phyloP scores from a whole-genome alignment of 139 green algal genomes.

The Chlorella vulgaris region DNA sequence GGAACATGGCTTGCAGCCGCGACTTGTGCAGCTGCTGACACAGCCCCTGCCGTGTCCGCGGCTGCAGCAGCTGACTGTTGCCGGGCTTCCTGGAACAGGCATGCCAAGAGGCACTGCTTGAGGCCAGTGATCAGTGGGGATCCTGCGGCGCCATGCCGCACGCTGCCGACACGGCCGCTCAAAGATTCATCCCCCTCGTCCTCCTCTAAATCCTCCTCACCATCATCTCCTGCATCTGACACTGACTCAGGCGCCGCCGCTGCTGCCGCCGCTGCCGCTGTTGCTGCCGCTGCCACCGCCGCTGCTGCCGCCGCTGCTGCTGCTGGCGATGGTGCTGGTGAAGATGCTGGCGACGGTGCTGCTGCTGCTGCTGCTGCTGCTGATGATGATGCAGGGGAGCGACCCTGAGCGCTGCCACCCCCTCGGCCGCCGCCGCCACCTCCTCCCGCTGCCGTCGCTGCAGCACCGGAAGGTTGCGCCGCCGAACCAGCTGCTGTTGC shows the following conservation, averaged over 20 bases:
- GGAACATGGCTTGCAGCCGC: neutral
- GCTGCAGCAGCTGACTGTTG: neutral
- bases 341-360: no score
- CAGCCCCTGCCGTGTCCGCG: neutral
- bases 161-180: neutral
- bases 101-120: constrained; percentile 44
- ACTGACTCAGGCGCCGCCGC: neutral
- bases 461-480: neutral
- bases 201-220: neutral
- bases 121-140: constrained; percentile 1
- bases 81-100: constrained; percentile 30
- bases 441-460: no score
- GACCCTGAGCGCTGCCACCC: no score
- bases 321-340: no score
- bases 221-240: neutral
- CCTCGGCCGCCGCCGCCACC: no score
- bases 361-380: no score
- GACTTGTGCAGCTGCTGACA: neutral
- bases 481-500: neutral
- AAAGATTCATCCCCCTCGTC: neutral
- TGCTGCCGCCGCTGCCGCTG: neutral
- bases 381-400: no score
- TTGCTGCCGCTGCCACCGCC: neutral
- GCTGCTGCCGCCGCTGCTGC: no score
- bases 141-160: neutral